These are phyloP conservation scores for Hypoxylon sp. DNA, from an alignment of 2,329 filamentous ascomycete species.

Conservation along the genomic window DNA sequence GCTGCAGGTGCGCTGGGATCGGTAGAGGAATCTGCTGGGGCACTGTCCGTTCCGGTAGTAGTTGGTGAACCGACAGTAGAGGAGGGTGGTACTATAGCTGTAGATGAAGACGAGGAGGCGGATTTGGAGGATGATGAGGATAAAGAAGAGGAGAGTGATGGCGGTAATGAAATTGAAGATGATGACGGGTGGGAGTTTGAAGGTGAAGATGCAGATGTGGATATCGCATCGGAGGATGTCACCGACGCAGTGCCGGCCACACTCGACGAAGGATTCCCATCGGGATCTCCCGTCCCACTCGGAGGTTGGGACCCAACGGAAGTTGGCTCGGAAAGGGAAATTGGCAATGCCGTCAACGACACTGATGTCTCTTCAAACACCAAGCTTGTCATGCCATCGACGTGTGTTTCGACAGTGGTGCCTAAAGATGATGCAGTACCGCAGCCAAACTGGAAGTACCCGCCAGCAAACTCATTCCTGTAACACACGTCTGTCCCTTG, in stretches of 20 bases:
- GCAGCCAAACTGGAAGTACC: conserved; percentile 71
- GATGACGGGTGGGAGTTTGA: neutral
- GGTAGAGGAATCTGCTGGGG: conserved; percentile 14
- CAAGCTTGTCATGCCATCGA: conserved; percentile 60
- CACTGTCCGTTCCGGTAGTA: conserved; percentile 18
- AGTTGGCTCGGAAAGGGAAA: conserved; percentile 60
- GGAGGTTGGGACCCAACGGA: conserved; percentile 56
- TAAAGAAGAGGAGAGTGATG: conserved; percentile 35
- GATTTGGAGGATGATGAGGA: conserved; percentile 28
- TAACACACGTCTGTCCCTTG: conserved; percentile 67
- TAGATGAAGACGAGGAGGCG: conserved; percentile 27
- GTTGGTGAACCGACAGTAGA: conserved; percentile 22
- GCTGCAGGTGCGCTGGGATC: conserved; percentile 24
- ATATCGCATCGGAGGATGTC: conserved; percentile 39
- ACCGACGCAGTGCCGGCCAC: conserved; percentile 38
- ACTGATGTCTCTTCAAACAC: conserved; percentile 59
- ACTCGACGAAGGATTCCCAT: conserved; percentile 36
- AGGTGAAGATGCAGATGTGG: conserved; percentile 8
- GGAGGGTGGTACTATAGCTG: conserved; percentile 14
- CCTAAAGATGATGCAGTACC: conserved; percentile 65
- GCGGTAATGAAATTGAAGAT: neutral
- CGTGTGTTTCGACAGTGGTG: conserved; percentile 64
- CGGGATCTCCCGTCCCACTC: conserved; percentile 45
- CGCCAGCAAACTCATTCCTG: conserved; percentile 68
- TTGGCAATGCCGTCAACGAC: conserved; percentile 59